Percentiles rank a stretch among this genome's conserved stretches.
Conservation (phyloP, 2,329 filamentous ascomycete genomes). For the Epichloe sibirici region DNA sequence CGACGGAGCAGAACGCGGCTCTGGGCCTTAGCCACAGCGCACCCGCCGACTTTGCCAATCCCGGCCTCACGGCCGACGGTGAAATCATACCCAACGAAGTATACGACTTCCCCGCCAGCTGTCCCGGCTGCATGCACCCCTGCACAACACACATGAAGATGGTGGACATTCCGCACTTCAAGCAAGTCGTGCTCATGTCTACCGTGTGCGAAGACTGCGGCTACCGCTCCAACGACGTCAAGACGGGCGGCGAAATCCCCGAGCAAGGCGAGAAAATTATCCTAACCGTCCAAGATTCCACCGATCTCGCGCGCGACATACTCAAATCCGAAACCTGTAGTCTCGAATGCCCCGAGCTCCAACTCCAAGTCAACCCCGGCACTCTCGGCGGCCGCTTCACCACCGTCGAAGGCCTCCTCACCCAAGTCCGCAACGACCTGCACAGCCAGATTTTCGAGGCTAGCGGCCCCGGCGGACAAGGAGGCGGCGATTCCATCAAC, state of each 20-base stretch:
- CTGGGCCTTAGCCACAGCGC: slow-evolving; percentile 63
- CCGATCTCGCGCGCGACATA: slow-evolving; percentile 82
- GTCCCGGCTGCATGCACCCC: slow-evolving; percentile 76
- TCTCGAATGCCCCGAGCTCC: slow-evolving; percentile 75
- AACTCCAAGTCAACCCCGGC: slow-evolving; percentile 78
- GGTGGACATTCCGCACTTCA: slow-evolving; percentile 96
- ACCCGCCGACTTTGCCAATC: slow-evolving; percentile 38
- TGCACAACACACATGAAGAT: slow-evolving; percentile 97
- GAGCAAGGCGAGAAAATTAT: slow-evolving; percentile 75
- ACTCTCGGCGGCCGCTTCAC: slow-evolving; percentile 95
- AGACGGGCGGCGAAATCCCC: slow-evolving; percentile 89
- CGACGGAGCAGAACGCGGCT: slow-evolving; percentile 71
- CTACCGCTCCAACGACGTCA: slow-evolving; percentile 92
- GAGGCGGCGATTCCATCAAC: slow-evolving; percentile 75
- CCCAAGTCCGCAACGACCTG: slow-evolving; percentile 84
- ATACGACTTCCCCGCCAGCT: slow-evolving; percentile 83
- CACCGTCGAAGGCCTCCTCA: slow-evolving; percentile 86
- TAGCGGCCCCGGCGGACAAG: slow-evolving; percentile 38
- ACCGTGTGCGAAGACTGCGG: slow-evolving; percentile 87
- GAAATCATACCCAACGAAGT: slow-evolving; percentile 90
- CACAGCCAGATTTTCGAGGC: slow-evolving; percentile 76
- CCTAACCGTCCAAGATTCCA: slow-evolving; percentile 52
- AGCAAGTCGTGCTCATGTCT: slow-evolving; percentile 92
- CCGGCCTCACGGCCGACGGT: slow-evolving; percentile 41
- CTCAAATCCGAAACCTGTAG: slow-evolving; percentile 92